Percentiles rank a stretch among this genome's conserved stretches.
Conservation (phyloP, 116 monocot genomes). For the Zostera marina region DNA sequence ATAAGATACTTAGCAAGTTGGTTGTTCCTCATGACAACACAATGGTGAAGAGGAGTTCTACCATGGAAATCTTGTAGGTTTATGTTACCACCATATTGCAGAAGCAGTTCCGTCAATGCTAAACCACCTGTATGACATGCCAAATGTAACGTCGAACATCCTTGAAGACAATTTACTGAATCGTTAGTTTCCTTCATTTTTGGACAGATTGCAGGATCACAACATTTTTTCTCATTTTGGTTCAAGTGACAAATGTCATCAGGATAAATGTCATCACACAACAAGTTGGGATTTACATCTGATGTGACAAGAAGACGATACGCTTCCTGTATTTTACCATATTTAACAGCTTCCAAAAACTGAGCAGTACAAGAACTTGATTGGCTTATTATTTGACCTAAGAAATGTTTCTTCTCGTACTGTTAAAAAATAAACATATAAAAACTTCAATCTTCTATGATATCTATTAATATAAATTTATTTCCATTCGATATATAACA, state of each 20-base stretch:
- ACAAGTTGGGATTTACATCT: constrained; percentile 45
- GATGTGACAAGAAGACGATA: constrained; percentile 64
- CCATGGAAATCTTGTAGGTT: constrained; percentile 77
- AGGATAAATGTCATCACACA: constrained; percentile 32
- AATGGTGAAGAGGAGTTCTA: constrained; percentile 77
- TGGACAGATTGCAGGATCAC: constrained; percentile 40
- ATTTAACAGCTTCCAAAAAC: constrained; percentile 68
- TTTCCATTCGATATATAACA: neutral
- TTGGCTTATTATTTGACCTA: constrained; percentile 26
- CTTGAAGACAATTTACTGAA: constrained; percentile 40
- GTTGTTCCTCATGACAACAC: constrained; percentile 53
- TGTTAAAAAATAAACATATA: constrained; percentile 8
- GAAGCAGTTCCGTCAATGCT: constrained; percentile 63
- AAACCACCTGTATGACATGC: constrained; percentile 69
- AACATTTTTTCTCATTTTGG: constrained; percentile 14
- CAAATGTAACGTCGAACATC: constrained; percentile 70
- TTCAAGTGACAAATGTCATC: constrained; percentile 26
- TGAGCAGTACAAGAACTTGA: constrained; percentile 17
- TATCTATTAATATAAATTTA: neutral
- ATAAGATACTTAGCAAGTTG: constrained; percentile 60
- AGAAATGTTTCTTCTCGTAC: constrained; percentile 59
- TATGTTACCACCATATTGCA: constrained; percentile 86
- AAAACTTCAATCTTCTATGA: neutral
- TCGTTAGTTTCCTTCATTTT: constrained; percentile 36
- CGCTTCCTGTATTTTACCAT: constrained; percentile 34